A percentile compares a stretch with the other conserved stretches of the same genome.
These are phyloP conservation scores for Coniosporium apollinis DNA, from an alignment of 495 filamentous ascomycete species.

Conservation along the genomic window DNA sequence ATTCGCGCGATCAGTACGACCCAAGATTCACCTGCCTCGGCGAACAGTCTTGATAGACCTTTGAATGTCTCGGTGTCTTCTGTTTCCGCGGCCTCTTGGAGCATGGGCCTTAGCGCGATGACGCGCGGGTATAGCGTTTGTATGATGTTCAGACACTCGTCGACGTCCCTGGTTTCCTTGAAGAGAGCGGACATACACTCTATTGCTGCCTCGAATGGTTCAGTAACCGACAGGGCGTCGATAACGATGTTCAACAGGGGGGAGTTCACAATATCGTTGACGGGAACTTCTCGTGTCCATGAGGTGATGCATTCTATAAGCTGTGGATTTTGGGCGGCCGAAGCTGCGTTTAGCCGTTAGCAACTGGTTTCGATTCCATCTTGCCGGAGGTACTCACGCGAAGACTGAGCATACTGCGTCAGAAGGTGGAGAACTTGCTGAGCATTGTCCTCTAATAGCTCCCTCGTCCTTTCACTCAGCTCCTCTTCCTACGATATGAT, in stretches of 20 bases:
- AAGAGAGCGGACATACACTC: constrained; percentile 87
- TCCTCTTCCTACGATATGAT: constrained; percentile 71
- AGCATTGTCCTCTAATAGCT: constrained; percentile 81
- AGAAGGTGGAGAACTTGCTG: constrained; percentile 68
- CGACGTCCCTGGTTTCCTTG: constrained; percentile 83
- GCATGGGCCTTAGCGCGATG: constrained; percentile 61
- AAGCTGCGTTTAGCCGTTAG: constrained; percentile 14
- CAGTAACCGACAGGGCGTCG: constrained; percentile 53
- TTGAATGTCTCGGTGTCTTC: constrained; percentile 82
- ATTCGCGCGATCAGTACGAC: constrained; percentile 73
- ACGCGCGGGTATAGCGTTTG: constrained; percentile 71
- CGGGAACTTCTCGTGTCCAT: constrained; percentile 83
- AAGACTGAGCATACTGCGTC: constrained; percentile 78
- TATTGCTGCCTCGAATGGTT: constrained; percentile 74
- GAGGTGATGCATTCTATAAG: constrained; percentile 90
- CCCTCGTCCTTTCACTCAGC: constrained; percentile 58
- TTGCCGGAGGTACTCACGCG: constrained; percentile 38
- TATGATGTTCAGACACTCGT: constrained; percentile 67
- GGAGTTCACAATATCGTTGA: constrained; percentile 67
- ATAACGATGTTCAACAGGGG: constrained; percentile 69
- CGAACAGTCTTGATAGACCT: constrained; percentile 73
- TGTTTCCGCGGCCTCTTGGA: constrained; percentile 52
- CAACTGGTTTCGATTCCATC: not conserved
- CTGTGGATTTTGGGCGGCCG: constrained; percentile 72
- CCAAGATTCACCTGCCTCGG: constrained; percentile 91